Percentiles rank a stretch among this genome's conserved stretches.
phyloP scores from a whole-genome alignment of 2,329 filamentous ascomycete species.

The Sporothrix variecibatus region DNA sequence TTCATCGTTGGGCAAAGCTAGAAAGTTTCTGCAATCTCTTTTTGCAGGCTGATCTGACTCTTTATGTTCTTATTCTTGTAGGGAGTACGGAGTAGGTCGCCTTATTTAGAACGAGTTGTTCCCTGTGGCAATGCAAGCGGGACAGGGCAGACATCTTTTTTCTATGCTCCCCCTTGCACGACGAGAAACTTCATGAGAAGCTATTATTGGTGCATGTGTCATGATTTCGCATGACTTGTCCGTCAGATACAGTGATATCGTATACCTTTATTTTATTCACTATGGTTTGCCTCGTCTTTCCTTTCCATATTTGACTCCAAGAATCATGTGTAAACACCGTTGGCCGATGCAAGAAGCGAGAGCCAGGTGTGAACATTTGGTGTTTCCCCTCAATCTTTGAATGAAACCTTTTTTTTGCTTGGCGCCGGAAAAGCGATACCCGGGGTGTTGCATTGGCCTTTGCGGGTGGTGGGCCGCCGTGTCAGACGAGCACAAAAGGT shows the following conservation, averaged over 20 bases:
- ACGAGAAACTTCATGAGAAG: not conserved
- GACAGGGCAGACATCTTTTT: not conserved
- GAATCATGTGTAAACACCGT: not conserved
- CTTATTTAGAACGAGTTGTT: too few species aligned
- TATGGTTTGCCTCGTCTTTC: not conserved
- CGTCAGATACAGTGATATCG: not conserved
- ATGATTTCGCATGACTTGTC: not conserved
- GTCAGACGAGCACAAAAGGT: not conserved
- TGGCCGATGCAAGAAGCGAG: not conserved
- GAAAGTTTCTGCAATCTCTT: not conserved
- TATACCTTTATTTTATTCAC: not conserved
- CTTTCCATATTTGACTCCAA: not conserved
- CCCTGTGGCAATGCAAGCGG: not conserved
- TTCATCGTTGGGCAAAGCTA: not conserved
- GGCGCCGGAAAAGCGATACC: slow-evolving; percentile 19
- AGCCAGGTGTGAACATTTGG: too few species aligned
- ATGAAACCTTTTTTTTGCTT: not conserved
- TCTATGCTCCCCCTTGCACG: not conserved
- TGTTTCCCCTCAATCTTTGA: not conserved
- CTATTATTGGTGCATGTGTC: not conserved
- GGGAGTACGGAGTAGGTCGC: too few species aligned
- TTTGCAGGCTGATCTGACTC: not conserved
- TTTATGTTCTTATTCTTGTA: too few species aligned
- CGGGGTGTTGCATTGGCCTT: slow-evolving; percentile 8
- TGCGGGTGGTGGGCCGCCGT: not conserved